A percentile compares a stretch with the other conserved stretches of the same genome.
These are phyloP conservation scores for Boletellus deceptivus DNA, from an alignment of 1,284 basidiomycete genomes.

Conservation along the genomic window DNA sequence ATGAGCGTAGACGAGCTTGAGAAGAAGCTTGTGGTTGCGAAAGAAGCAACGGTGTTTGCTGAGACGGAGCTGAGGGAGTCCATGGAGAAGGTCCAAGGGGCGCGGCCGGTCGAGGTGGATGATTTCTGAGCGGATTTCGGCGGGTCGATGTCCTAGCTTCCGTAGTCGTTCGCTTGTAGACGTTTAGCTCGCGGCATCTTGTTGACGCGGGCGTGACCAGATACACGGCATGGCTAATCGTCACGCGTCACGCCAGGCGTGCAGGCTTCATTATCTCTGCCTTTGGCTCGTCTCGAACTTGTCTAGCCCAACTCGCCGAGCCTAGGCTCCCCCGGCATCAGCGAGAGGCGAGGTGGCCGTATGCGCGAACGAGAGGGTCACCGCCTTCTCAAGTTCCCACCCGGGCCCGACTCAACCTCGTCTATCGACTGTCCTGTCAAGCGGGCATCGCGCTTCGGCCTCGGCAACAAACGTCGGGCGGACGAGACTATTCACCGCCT, in stretches of 20 bases:
- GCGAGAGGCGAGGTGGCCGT: too few species aligned
- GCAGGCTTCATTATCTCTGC: too few species aligned
- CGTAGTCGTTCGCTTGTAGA: background rate
- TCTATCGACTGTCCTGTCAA: background rate
- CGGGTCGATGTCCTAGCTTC: background rate
- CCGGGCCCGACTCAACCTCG: background rate
- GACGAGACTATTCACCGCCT: constrained; percentile 6
- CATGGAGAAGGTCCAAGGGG: constrained; percentile 62
- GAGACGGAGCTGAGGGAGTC: constrained; percentile 70
- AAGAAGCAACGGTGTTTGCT: constrained; percentile 65
- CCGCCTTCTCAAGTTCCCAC: background rate
- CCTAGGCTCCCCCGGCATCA: background rate
- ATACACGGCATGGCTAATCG: too few species aligned
- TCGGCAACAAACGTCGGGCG: constrained; percentile 16
- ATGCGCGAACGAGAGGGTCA: too few species aligned
- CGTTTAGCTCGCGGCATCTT: too few species aligned
- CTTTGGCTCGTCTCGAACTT: background rate
- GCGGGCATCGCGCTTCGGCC: constrained; percentile 25
- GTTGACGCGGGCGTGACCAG: background rate
- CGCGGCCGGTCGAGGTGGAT: constrained; percentile 46
- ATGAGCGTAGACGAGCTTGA: constrained; percentile 74
- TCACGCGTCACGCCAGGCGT: too few species aligned
- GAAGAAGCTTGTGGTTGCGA: constrained; percentile 64
- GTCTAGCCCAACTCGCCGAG: background rate
- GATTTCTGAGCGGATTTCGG: constrained; percentile 24